phyloP scores from a whole-genome alignment of 1,284 basidiomycete species.

The Agaricales sp. region DNA sequence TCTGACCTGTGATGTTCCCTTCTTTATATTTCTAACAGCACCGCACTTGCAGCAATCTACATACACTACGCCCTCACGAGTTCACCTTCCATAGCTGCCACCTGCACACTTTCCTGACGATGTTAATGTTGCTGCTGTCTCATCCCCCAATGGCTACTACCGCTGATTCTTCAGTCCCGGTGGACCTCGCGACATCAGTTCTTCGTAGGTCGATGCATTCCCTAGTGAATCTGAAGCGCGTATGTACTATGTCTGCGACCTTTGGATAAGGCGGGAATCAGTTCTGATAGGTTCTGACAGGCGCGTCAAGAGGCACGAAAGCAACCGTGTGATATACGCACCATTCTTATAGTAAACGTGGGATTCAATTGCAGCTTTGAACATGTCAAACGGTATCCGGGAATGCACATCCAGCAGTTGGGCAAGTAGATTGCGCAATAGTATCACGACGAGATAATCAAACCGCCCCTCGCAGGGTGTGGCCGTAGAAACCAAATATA shows the following conservation, averaged over 20 bases:
- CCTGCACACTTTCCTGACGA: constrained; percentile 78
- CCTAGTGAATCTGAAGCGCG: constrained; percentile 83
- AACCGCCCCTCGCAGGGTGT: constrained; percentile 60
- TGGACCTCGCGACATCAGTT: constrained; percentile 47
- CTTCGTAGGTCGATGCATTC: constrained; percentile 77
- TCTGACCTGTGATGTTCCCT: no score
- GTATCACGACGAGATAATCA: constrained; percentile 63
- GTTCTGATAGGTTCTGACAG: no score
- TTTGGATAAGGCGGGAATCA: no score
- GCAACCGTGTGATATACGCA: no score
- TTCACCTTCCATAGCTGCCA: constrained; percentile 82
- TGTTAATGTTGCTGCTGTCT: constrained; percentile 69
- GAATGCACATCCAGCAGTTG: constrained; percentile 59
- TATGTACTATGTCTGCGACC: constrained; percentile 11
- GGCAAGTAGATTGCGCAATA: constrained; percentile 48
- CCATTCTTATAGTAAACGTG: constrained; percentile 70
- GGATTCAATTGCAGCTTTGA: constrained; percentile 71
- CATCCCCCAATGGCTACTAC: constrained; percentile 75
- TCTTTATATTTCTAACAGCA: background rate
- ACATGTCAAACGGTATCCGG: constrained; percentile 72
- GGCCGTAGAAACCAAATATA: constrained; percentile 63
- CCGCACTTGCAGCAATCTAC: background rate
- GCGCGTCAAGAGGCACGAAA: no score
- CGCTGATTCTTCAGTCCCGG: constrained; percentile 70
- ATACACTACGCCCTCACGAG: constrained; percentile 29